A percentile compares a stretch with the other conserved stretches of the same genome.
Conservation (phyloP, 2,329 filamentous ascomycete genomes). For the Fusarium irregulare region DNA sequence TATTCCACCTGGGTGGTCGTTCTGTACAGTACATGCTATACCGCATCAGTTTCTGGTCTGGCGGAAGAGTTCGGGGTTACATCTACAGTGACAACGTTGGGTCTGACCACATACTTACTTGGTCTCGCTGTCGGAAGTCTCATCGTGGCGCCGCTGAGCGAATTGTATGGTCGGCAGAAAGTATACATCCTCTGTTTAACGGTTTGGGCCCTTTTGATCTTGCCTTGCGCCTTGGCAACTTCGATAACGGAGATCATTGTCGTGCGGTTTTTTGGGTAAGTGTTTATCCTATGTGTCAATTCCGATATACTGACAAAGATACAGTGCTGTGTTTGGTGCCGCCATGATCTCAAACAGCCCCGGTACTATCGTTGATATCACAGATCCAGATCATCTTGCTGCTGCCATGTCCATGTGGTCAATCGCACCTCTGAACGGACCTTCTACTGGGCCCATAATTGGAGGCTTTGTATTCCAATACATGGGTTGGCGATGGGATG, state of each 20-base stretch:
- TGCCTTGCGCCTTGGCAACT: slow-evolving; percentile 77
- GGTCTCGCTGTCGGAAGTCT: slow-evolving; percentile 79
- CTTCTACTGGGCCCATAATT: slow-evolving; percentile 59
- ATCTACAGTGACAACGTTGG: slow-evolving; percentile 74
- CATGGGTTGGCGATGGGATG: slow-evolving; percentile 88
- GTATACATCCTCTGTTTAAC: slow-evolving; percentile 76
- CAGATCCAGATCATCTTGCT: slow-evolving; percentile 82
- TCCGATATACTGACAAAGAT: background rate
- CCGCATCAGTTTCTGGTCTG: slow-evolving; percentile 76
- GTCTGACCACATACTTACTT: slow-evolving; percentile 81
- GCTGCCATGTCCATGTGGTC: slow-evolving; percentile 86
- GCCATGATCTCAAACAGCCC: slow-evolving; percentile 87
- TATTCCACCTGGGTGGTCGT: slow-evolving; percentile 66
- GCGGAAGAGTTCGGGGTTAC: slow-evolving; percentile 71
- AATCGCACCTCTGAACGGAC: slow-evolving; percentile 87
- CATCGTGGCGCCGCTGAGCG: slow-evolving; percentile 78
- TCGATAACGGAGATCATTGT: slow-evolving; percentile 77
- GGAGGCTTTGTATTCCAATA: slow-evolving; percentile 79
- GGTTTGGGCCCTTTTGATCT: slow-evolving; percentile 74
- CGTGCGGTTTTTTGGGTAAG: slow-evolving; percentile 76
- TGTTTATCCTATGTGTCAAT: slow-evolving; percentile 5
- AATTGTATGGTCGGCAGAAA: slow-evolving; percentile 74
- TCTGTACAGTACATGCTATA: slow-evolving; percentile 83
- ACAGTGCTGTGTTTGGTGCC: slow-evolving; percentile 66
- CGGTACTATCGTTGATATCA: slow-evolving; percentile 84